These are phyloP conservation scores for Amauroascus verrucosus DNA, from an alignment of 2,329 filamentous ascomycete species.

Conservation along the genomic window DNA sequence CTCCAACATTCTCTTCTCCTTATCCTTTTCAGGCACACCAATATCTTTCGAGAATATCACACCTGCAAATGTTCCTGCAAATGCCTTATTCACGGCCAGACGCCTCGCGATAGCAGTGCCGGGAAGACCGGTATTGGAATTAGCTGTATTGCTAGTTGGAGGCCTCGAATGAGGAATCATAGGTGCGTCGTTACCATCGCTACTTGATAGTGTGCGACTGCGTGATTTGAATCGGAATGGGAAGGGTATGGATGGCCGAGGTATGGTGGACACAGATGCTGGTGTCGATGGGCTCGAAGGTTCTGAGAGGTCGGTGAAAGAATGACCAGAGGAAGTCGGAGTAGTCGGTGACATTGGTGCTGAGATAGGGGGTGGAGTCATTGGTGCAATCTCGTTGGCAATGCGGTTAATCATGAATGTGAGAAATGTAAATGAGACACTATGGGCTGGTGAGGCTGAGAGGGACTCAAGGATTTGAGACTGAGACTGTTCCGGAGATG, in stretches of 20 bases:
- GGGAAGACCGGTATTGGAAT: conserved; percentile 33
- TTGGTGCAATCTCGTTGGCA: conserved; percentile 44
- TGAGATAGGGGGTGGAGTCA: conserved; percentile 17
- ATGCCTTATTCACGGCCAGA: conserved; percentile 49
- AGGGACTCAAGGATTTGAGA: conserved; percentile 63
- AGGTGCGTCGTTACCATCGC: neutral
- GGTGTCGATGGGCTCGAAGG: conserved; percentile 26
- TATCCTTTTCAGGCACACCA: conserved; percentile 38
- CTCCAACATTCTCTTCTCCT: conserved; percentile 50
- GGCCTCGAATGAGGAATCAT: conserved; percentile 17
- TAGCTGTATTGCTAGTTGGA: conserved; percentile 25
- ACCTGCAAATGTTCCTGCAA: conserved; percentile 55
- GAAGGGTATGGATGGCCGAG: conserved; percentile 8
- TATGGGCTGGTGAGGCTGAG: conserved; percentile 61
- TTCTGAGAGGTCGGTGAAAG: conserved; percentile 17
- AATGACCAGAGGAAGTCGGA: conserved; percentile 16
- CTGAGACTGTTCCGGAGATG: conserved; percentile 46
- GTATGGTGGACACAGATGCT: conserved; percentile 12
- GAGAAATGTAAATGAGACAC: conserved; percentile 80
- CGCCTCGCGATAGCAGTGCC: conserved; percentile 46
- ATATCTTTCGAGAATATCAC: conserved; percentile 48
- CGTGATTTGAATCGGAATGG: conserved; percentile 15
- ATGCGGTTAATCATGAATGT: conserved; percentile 62
- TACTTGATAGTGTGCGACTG: conserved; percentile 9
- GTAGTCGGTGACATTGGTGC: conserved; percentile 13